Conservation (phyloP, 495 filamentous ascomycete genomes). For the Podospora didyma region DNA sequence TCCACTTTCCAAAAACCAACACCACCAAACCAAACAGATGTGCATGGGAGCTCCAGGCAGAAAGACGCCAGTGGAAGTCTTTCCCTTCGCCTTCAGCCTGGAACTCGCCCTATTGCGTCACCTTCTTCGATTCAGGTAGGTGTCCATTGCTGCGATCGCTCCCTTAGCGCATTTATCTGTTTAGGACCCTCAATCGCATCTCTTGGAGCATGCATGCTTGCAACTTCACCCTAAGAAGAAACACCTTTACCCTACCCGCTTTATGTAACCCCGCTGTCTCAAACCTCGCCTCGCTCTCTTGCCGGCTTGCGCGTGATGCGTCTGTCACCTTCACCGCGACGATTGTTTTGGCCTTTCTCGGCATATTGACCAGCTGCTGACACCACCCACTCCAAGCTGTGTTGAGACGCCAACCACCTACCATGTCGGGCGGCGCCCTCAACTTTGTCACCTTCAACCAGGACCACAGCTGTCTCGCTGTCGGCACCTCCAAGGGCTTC, state of each 20-base stretch:
- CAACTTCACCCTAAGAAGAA: too few relatives aligned
- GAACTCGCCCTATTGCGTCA: neutral
- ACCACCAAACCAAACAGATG: neutral
- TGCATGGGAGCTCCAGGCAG: neutral
- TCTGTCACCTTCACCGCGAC: neutral
- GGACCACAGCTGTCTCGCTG: conserved; percentile 93
- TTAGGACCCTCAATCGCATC: too few relatives aligned
- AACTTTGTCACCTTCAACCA: conserved; percentile 99
- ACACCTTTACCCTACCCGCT: too few relatives aligned
- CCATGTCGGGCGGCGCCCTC: conserved; percentile 60
- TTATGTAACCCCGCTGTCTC: too few relatives aligned
- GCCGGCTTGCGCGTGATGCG: too few relatives aligned
- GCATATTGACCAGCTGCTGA: neutral
- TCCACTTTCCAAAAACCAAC: neutral
- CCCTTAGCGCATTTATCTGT: too few relatives aligned
- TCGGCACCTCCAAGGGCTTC: conserved; percentile 88
- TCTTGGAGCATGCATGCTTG: too few relatives aligned
- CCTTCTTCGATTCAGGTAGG: neutral
- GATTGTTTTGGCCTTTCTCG: neutral
- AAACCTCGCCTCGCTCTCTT: too few relatives aligned
- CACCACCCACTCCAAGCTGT: neutral
- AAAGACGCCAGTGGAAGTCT: neutral
- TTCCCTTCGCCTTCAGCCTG: neutral
- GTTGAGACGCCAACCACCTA: conserved; percentile 3
- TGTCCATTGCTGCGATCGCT: too few relatives aligned